phyloP scores from a whole-genome alignment of 768 basidiomycete genomes.

The Pleurotus cornucopiae region DNA sequence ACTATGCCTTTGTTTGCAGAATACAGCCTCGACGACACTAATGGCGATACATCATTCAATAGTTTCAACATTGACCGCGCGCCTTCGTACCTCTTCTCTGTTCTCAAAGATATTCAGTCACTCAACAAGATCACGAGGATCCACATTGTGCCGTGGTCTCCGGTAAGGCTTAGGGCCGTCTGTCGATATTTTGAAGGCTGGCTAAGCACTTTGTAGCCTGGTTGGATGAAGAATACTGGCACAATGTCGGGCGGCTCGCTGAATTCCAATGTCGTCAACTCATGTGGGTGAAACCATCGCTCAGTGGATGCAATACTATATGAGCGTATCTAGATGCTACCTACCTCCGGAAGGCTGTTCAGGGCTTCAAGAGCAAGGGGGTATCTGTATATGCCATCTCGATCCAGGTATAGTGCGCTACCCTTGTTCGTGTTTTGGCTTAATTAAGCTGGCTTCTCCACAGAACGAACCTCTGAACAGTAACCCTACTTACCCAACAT shows the following conservation, averaged over 20 bases:
- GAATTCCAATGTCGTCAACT: slow-evolving; percentile 38
- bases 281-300: slow-evolving; percentile 34
- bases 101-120: slow-evolving; percentile 58
- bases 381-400: slow-evolving; percentile 59
- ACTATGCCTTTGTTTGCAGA: slow-evolving; percentile 24
- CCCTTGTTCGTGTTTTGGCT: background rate
- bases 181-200: background rate
- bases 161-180: slow-evolving; percentile 36
- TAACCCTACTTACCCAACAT: slow-evolving; percentile 68
- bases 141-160: slow-evolving; percentile 71
- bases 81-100: slow-evolving; percentile 61
- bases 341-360: slow-evolving; percentile 69
- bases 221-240: slow-evolving; percentile 71
- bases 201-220: slow-evolving; percentile 43
- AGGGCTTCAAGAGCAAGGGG: slow-evolving; percentile 62
- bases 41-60: slow-evolving; percentile 53
- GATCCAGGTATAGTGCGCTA: slow-evolving; percentile 33
- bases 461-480: slow-evolving; percentile 51
- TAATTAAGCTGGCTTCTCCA: background rate
- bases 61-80: slow-evolving; percentile 53
- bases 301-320: too few relatives aligned
- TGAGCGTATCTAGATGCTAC: slow-evolving; percentile 46
- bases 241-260: slow-evolving; percentile 68
- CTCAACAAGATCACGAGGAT: slow-evolving; percentile 49
- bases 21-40: slow-evolving; percentile 65